Evolutionary conservation across 768 basidiomycete species (phyloP).

Genomic region (Rhizopogon roseolus): DNA sequence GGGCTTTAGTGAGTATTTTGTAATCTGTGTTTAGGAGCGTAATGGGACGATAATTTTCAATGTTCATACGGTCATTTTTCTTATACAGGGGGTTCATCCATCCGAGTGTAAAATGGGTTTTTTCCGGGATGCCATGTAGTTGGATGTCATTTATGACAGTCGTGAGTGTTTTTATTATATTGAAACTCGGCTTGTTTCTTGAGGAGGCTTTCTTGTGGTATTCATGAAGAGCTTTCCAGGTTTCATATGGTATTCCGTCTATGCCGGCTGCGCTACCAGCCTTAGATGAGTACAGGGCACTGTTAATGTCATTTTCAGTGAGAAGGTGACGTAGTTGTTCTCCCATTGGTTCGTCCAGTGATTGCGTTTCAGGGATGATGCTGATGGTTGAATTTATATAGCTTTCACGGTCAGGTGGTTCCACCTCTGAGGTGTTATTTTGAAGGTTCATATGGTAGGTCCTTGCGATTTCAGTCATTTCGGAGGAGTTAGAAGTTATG

Average conservation of each 20-base stretch:
- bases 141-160: conserved; percentile 22
- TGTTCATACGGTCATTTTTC: conserved; percentile 27
- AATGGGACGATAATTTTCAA: conserved; percentile 34
- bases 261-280: conserved; percentile 17
- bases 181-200: conserved; percentile 1
- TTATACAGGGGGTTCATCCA: conserved; percentile 37
- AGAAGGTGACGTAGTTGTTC: not conserved
- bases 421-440: no score
- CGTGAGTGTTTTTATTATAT: not conserved
- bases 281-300: conserved; percentile 8
- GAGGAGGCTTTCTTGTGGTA: no score
- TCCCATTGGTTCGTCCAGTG: not conserved
- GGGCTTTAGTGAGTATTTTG: conserved; percentile 23
- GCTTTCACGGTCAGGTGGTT: no score
- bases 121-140: conserved; percentile 8
- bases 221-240: conserved; percentile 14
- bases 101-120: conserved; percentile 22
- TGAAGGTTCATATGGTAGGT: no score
- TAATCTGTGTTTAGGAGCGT: conserved; percentile 31
- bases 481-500: not conserved
- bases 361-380: no score
- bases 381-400: no score
- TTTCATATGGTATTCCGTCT: conserved; percentile 24
- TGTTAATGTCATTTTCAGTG: conserved; percentile 11
- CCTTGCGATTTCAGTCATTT: conserved; percentile 31